Percentiles rank a stretch among this genome's conserved stretches.
These are phyloP conservation scores for Sambucus nigra DNA, from an alignment of 129 eudicot genomes.

Conservation along the genomic window DNA sequence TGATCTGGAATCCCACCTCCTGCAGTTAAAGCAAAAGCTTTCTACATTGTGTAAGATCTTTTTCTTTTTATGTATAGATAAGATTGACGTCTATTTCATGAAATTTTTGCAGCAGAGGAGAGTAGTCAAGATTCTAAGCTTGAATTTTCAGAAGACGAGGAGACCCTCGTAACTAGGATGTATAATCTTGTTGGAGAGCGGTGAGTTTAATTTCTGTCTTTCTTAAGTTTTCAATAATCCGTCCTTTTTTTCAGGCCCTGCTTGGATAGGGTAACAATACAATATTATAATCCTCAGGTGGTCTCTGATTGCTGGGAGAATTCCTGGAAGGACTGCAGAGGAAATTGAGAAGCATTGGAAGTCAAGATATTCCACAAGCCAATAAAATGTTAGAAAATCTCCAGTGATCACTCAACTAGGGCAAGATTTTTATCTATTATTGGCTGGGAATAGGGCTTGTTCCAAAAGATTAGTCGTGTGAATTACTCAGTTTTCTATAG, in stretches of 20 bases:
- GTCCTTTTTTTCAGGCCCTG: neutral
- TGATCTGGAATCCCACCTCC: no score
- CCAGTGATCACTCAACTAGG: no score
- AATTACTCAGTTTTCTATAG: no score
- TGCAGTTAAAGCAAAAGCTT: no score
- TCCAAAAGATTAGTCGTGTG: no score
- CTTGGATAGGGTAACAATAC: neutral
- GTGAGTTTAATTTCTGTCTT: constrained; percentile 8
- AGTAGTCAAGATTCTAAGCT: constrained; percentile 20
- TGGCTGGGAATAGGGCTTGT: no score
- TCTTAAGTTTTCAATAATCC: neutral
- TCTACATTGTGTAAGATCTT: neutral
- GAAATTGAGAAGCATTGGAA: constrained; percentile 45
- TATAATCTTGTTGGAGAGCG: constrained; percentile 43
- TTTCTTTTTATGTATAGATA: neutral
- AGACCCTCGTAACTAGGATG: constrained; percentile 40
- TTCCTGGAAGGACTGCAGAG: constrained; percentile 49
- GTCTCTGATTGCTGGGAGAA: constrained; percentile 53
- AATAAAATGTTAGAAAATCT: no score
- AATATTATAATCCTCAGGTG: constrained; percentile 14
- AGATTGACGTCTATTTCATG: neutral
- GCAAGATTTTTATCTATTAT: no score
- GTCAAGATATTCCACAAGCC: constrained; percentile 12
- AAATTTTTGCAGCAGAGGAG: constrained; percentile 9
- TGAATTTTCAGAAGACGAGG: constrained; percentile 38